Conservation (phyloP, 495 filamentous ascomycete genomes). For the Collariella sp. region DNA sequence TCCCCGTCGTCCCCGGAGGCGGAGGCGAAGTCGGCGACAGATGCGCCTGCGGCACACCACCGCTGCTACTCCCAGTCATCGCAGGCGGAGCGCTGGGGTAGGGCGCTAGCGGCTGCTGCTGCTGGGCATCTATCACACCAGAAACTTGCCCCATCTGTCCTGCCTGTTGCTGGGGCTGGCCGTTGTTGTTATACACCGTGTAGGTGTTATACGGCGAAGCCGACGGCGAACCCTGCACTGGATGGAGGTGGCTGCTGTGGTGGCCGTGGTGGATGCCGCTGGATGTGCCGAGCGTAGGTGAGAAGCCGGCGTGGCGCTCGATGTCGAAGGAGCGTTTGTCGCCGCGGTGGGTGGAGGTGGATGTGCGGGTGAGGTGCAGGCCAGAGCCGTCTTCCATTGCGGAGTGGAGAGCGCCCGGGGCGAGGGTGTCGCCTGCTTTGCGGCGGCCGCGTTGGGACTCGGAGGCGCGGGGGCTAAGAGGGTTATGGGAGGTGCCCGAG, state of each 20-base stretch:
- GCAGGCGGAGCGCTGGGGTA: no score
- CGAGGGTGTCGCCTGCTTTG: slow-evolving; percentile 34
- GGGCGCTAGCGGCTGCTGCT: no score
- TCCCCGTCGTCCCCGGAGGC: no score
- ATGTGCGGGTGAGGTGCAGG: slow-evolving; percentile 30
- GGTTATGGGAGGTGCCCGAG: slow-evolving; percentile 2
- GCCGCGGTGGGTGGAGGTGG: slow-evolving; percentile 3
- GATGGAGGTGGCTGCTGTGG: background rate
- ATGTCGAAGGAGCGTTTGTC: slow-evolving; percentile 22
- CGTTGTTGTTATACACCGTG: slow-evolving; percentile 1
- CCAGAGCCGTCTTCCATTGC: slow-evolving; percentile 11
- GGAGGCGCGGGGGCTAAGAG: slow-evolving; percentile 17
- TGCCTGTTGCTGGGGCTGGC: background rate
- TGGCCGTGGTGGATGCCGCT: background rate
- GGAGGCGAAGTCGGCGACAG: no score
- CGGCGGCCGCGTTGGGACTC: slow-evolving; percentile 41
- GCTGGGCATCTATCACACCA: background rate
- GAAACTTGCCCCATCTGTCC: no score
- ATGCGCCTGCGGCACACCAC: no score
- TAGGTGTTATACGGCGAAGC: slow-evolving; percentile 17
- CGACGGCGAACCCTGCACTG: no score
- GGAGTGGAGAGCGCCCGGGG: slow-evolving; percentile 17
- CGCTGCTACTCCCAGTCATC: no score
- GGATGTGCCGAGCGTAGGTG: slow-evolving; percentile 9
- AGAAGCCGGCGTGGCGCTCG: slow-evolving; percentile 22